Percentiles rank a stretch among this genome's conserved stretches.
Conservation (phyloP, 1,139 yeast genomes). For the Groenewaldozyma sp. region DNA sequence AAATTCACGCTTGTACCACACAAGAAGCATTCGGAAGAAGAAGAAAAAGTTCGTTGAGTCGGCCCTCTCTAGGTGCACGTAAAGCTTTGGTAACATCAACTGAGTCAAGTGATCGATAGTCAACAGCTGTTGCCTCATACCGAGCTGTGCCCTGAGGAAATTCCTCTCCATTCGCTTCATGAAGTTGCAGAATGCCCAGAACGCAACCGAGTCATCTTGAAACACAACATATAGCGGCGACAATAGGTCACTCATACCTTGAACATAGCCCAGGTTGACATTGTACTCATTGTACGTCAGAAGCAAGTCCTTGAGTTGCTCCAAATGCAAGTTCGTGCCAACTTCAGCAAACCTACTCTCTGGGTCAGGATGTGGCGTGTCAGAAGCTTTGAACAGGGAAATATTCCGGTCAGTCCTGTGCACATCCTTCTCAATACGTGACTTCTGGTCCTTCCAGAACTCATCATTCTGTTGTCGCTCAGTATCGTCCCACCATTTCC, state of each 20-base stretch:
- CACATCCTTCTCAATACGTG: slow-evolving; percentile 87
- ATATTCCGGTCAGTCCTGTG: slow-evolving; percentile 82
- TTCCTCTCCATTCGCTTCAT: slow-evolving; percentile 97
- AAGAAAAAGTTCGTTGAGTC: slow-evolving; percentile 87
- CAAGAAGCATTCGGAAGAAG: slow-evolving; percentile 88
- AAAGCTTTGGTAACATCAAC: slow-evolving; percentile 78
- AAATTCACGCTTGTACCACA: slow-evolving; percentile 93
- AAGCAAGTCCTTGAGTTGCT: slow-evolving; percentile 64
- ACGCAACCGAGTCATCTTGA: slow-evolving; percentile 70
- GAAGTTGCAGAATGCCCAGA: slow-evolving; percentile 81
- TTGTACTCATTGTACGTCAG: slow-evolving; percentile 82
- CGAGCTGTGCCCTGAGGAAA: slow-evolving; percentile 82
- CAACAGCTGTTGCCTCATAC: slow-evolving; percentile 82
- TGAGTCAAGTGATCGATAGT: slow-evolving; percentile 77
- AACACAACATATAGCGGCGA: slow-evolving; percentile 76
- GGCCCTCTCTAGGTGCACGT: slow-evolving; percentile 73
- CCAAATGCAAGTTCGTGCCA: slow-evolving; percentile 58
- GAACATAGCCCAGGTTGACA: slow-evolving; percentile 82
- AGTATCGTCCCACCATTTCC: slow-evolving; percentile 57
- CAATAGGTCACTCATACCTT: slow-evolving; percentile 92
- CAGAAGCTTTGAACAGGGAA: slow-evolving; percentile 50
- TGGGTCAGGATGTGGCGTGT: slow-evolving; percentile 43
- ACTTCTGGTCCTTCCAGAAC: slow-evolving; percentile 82
- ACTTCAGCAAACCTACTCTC: slow-evolving; percentile 42
- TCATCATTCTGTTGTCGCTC: slow-evolving; percentile 51